phyloP scores from a whole-genome alignment of 306 rosid genomes.

The Echinosophora koreensis region DNA sequence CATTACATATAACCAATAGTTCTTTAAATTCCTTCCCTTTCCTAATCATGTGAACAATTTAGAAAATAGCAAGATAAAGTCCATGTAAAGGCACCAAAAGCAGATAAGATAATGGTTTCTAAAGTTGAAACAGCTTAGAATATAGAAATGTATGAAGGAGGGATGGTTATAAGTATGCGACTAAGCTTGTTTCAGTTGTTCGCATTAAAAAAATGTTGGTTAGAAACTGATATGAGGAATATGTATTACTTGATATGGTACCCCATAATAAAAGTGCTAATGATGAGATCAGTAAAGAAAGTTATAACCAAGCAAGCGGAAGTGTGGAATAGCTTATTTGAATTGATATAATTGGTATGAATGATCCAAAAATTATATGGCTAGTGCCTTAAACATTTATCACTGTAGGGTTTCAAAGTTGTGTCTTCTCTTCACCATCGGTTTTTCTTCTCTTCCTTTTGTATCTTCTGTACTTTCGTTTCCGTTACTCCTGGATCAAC shows the following conservation, averaged over 20 bases:
- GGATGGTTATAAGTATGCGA: background rate
- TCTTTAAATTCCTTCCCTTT: slow-evolving; percentile 21
- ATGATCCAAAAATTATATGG: background rate
- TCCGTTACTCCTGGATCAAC: no score
- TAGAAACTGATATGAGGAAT: slow-evolving; percentile 18
- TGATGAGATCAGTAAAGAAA: background rate
- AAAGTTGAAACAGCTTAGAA: slow-evolving; percentile 20
- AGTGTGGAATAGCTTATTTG: background rate
- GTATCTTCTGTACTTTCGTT: no score
- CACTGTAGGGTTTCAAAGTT: background rate
- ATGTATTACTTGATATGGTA: background rate
- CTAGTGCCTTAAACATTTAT: slow-evolving; percentile 4
- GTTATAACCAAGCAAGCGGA: background rate
- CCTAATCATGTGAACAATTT: slow-evolving; percentile 19
- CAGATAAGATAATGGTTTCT: slow-evolving; percentile 23
- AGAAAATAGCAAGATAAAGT: slow-evolving; percentile 14
- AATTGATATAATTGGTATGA: slow-evolving; percentile 1
- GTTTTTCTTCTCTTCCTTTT: slow-evolving; percentile 4
- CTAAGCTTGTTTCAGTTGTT: background rate
- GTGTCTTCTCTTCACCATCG: background rate
- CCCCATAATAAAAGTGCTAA: slow-evolving; percentile 5
- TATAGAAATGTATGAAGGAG: background rate
- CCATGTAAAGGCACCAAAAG: slow-evolving; percentile 9
- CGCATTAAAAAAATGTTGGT: background rate
- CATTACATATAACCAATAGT: slow-evolving; percentile 13